Conservation (phyloP, 2,329 filamentous ascomycete genomes). For the Stachybotrys chartarum region DNA sequence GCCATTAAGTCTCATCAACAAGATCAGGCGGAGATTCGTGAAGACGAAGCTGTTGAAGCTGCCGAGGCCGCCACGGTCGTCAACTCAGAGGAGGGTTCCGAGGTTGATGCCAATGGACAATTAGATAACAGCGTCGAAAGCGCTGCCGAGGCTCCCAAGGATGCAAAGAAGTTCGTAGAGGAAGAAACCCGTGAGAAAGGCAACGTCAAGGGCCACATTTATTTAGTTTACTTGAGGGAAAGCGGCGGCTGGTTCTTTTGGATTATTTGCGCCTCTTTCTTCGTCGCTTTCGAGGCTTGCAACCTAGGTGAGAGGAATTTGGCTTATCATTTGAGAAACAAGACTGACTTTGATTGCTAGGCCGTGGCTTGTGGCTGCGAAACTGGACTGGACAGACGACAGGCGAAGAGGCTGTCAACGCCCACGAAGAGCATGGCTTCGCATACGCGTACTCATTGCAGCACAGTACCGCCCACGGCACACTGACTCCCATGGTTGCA, state of each 20-base stretch:
- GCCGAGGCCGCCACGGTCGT: conserved; percentile 37
- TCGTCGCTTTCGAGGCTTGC: conserved; percentile 45
- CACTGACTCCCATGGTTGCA: not conserved
- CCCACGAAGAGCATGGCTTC: conserved; percentile 27
- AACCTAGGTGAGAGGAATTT: conserved; percentile 37
- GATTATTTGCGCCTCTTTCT: conserved; percentile 45
- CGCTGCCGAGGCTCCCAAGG: conserved; percentile 34
- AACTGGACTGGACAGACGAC: conserved; percentile 47
- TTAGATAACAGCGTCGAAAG: not conserved
- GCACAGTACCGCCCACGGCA: conserved; percentile 31
- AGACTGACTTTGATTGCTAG: conserved; percentile 12
- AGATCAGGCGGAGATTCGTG: conserved; percentile 32
- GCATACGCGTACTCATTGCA: conserved; percentile 39
- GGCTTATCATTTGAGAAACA: not conserved
- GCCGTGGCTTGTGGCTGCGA: conserved; percentile 56
- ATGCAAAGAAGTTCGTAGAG: conserved; percentile 65
- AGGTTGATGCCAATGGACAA: conserved; percentile 29
- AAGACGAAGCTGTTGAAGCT: conserved; percentile 36
- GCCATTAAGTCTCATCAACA: conserved; percentile 52
- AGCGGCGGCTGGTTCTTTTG: conserved; percentile 59
- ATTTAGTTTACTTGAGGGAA: conserved; percentile 57
- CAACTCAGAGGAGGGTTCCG: conserved; percentile 45
- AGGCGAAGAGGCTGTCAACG: conserved; percentile 11
- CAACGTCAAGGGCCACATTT: conserved; percentile 60
- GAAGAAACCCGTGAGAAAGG: conserved; percentile 69